A percentile compares a stretch with the other conserved stretches of the same genome.
These are phyloP conservation scores for Globisporangium nodosum DNA, from an alignment of 352 stramenopile genomes.

Conservation along the genomic window DNA sequence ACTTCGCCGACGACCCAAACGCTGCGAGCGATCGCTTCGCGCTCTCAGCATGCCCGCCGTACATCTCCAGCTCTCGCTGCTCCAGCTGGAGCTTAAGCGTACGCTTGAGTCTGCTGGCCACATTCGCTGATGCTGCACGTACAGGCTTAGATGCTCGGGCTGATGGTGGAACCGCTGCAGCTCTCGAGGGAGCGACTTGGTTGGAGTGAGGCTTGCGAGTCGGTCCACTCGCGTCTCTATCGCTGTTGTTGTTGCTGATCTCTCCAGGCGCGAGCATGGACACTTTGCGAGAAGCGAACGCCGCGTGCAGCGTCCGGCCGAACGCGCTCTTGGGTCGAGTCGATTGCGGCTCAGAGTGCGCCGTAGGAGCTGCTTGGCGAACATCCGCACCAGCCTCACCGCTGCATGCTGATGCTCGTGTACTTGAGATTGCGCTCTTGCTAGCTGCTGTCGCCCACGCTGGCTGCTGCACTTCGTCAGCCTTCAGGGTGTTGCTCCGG, in stretches of 20 bases:
- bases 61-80: neutral
- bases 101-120: neutral
- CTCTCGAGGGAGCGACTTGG: neutral
- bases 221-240: too few species aligned
- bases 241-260: neutral
- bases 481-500: neutral
- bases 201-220: too few species aligned
- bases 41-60: neutral
- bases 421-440: neutral
- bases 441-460: neutral
- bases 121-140: constrained; percentile 3
- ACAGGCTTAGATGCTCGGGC: neutral
- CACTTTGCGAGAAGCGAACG: constrained; percentile 10
- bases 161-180: neutral
- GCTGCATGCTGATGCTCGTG: neutral
- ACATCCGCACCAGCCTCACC: neutral
- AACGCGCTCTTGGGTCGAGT: constrained; percentile 23
- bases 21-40: constrained; percentile 4
- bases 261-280: neutral
- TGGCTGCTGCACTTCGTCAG: neutral
- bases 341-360: neutral
- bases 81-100: neutral
- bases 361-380: neutral
- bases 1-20: constrained; percentile 28
- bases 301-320: constrained; percentile 9